Base-by-base conservation (phyloP, 176 grass and related monocot species). In the Carex parvula region DNA sequence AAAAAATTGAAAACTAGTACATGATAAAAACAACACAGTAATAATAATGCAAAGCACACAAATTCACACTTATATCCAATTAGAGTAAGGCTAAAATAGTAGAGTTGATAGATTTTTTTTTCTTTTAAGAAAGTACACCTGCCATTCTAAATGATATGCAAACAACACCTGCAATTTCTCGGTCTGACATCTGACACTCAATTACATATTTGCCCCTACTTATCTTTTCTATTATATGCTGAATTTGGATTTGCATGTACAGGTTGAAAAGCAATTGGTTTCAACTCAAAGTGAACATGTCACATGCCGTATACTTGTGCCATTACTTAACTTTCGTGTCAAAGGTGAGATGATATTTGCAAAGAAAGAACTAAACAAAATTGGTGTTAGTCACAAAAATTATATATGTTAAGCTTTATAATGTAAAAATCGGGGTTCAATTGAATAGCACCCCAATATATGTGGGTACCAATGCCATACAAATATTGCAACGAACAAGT, bases 31-130 rank as follows among this genome's bases (percentile, higher is more conserved):
- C 4, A 13, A 53, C 1, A 65, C 1, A 66, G 37, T 29, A 26
- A 39, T 64, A 90, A 81, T 33, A 86, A 81, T 59, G 68, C 12
- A 42, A 76, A 84, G 3, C 53, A 57, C 15, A 57, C 1, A 68
- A 67, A 62, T 3, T 35, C 37, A 69, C 8, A 81, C 55, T 57
- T 50, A 26, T 78, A 6, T 77, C 24, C 46, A 77, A 77, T 55
- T 8, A 54, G 48, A 77, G 21, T 55, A 46, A 46, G 20, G 30
- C 5, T 6, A 21, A 54, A 54, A 48, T 55, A 76, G 20, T 48
- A 76, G 44, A 53, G 22, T 13, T 14, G 13, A 32, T 77, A 17
- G 2, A 10, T 54, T 50, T 50, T 50, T 50, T 50, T 50, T 50
- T n/a, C 2, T 62, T 62, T 76, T 56, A 13, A 22, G 14, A 56